These are phyloP conservation scores for Bassia scoparia DNA, from an alignment of 148 eudicot species.

Conservation along the genomic window DNA sequence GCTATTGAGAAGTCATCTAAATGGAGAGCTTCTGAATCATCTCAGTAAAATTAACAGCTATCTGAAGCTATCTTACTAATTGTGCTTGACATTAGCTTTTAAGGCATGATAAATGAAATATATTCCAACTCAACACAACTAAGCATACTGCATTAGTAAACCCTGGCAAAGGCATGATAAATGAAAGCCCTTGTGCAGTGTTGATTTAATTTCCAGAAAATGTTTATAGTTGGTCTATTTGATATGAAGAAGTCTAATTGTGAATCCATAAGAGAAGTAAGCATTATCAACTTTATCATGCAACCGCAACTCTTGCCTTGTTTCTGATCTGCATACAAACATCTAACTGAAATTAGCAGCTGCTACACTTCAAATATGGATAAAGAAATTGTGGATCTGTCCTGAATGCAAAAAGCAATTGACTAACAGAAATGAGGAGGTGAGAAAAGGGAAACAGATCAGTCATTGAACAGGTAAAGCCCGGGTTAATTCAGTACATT, in stretches of 20 bases:
- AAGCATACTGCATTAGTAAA: too few species aligned
- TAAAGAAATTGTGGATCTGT: too few species aligned
- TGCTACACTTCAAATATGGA: too few species aligned
- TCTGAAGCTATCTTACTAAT: not conserved
- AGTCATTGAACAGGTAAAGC: too few species aligned
- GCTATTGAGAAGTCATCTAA: not conserved
- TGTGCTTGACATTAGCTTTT: not conserved
- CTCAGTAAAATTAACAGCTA: not conserved
- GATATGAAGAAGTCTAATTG: not conserved
- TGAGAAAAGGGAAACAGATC: too few species aligned
- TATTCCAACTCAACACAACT: too few species aligned
- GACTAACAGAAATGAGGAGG: too few species aligned
- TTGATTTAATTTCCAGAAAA: not conserved
- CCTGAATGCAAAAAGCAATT: too few species aligned
- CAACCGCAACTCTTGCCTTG: constrained; percentile 56
- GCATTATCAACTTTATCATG: constrained; percentile 63
- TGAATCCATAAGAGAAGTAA: not conserved
- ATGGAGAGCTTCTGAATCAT: not conserved
- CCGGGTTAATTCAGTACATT: too few species aligned
- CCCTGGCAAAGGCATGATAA: not conserved
- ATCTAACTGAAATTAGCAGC: constrained; percentile 13
- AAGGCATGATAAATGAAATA: not conserved
- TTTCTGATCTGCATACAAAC: constrained; percentile 51
- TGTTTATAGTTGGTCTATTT: not conserved
- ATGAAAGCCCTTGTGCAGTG: not conserved